These are phyloP conservation scores for Eucalyptus curtisii DNA, from an alignment of 345 rosid species.

Conservation along the genomic window DNA sequence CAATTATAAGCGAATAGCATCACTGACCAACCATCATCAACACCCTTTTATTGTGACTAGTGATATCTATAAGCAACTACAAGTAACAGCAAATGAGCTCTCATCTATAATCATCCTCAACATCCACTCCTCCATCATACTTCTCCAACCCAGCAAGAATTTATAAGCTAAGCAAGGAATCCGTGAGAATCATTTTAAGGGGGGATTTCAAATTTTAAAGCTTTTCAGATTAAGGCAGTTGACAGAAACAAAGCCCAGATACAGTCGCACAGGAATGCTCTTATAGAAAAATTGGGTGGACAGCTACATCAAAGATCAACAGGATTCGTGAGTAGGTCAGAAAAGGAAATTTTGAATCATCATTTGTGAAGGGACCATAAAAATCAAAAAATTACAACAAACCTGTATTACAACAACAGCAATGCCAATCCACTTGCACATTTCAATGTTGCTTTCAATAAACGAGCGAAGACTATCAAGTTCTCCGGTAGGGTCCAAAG, in stretches of 20 bases:
- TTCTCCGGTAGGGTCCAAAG: slow-evolving; percentile 85
- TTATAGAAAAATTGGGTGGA: neutral
- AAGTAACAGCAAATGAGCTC: neutral
- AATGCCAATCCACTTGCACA: slow-evolving; percentile 84
- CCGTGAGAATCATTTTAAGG: neutral
- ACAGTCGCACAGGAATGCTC: neutral
- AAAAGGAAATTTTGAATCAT: neutral
- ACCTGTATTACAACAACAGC: slow-evolving; percentile 65
- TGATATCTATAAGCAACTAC: neutral
- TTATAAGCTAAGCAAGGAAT: neutral
- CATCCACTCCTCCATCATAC: neutral
- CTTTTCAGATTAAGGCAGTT: neutral
- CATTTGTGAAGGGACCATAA: neutral
- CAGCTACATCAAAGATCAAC: neutral
- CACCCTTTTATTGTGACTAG: neutral
- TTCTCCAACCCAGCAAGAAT: neutral
- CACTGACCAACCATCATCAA: neutral
- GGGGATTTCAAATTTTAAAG: neutral
- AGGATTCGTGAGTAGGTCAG: neutral
- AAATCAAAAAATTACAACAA: neutral
- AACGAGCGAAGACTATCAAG: slow-evolving; percentile 55
- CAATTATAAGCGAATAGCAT: neutral
- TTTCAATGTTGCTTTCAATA: slow-evolving; percentile 50
- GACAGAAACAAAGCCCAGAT: neutral
- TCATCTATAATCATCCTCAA: neutral